Evolutionary conservation across 2,329 filamentous ascomycete genomes (phyloP).

Genomic region (Calonectria fujianensis): DNA sequence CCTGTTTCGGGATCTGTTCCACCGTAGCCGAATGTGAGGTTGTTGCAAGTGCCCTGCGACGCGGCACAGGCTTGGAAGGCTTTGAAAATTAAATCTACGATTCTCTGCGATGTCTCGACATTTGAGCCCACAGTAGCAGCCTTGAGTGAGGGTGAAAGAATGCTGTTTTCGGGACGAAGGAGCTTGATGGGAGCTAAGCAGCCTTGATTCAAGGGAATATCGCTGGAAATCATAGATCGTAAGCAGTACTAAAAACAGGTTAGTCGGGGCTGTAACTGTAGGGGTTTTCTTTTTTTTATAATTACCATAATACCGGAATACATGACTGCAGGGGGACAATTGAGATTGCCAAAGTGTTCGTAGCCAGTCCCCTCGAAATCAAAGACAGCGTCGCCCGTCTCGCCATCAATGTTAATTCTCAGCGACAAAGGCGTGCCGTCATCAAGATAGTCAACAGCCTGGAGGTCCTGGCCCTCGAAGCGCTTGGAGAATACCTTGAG

Average conservation of each 20-base stretch:
- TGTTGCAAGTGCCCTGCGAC: conserved; percentile 87
- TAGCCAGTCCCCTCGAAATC: conserved; percentile 59
- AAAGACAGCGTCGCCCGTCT: conserved; percentile 84
- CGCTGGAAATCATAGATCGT: conserved; percentile 84
- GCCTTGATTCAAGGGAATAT: conserved; percentile 91
- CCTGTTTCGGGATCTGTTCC: conserved; percentile 64
- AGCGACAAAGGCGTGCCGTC: conserved; percentile 87
- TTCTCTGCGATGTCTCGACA: conserved; percentile 69
- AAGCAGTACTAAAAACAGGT: conserved; percentile 76
- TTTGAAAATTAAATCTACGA: conserved; percentile 69
- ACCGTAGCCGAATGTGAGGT: conserved; percentile 87
- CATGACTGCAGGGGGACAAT: conserved; percentile 72
- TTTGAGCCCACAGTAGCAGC: conserved; percentile 90
- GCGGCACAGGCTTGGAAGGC: conserved; percentile 87
- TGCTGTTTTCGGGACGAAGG: conserved; percentile 81
- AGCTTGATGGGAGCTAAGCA: conserved; percentile 86
- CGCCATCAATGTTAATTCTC: conserved; percentile 81
- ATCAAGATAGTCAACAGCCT: conserved; percentile 80
- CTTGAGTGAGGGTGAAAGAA: conserved; percentile 75
- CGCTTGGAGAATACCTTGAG: conserved; percentile 35
- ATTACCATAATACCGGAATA: conserved; percentile 27
- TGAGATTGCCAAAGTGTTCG: conserved; percentile 66
- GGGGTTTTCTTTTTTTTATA: too few species aligned
- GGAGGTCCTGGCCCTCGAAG: conserved; percentile 29
- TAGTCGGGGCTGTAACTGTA: too few species aligned